Evolutionary conservation across 352 stramenopile species (phyloP).

Genomic region (Phytopythium ostracodes): DNA sequence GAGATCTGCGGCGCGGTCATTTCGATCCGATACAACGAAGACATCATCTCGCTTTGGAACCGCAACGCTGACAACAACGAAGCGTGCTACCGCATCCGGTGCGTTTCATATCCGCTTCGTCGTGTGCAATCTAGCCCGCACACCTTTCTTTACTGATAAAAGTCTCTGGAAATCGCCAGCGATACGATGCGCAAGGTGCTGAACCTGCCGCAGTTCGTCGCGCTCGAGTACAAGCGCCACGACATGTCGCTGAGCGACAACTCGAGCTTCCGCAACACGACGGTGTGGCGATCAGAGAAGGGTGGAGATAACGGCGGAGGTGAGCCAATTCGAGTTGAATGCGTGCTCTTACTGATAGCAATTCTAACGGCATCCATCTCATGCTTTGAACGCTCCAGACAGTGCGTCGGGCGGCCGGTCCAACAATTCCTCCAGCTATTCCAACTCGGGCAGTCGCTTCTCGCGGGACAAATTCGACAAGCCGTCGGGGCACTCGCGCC

Average conservation of each 20-base stretch:
- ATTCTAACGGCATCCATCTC: background rate
- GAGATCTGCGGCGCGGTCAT: slow-evolving; percentile 92
- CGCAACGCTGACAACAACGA: slow-evolving; percentile 91
- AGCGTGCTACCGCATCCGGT: slow-evolving; percentile 81
- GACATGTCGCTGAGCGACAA: slow-evolving; percentile 83
- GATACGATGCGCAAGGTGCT: slow-evolving; percentile 89
- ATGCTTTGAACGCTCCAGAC: background rate
- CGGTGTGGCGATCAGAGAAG: slow-evolving; percentile 66
- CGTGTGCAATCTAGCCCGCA: background rate
- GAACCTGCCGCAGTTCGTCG: slow-evolving; percentile 89
- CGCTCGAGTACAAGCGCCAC: slow-evolving; percentile 91
- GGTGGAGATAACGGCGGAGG: slow-evolving; percentile 27
- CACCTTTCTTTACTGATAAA: background rate
- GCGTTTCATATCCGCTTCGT: background rate
- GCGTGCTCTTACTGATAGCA: background rate
- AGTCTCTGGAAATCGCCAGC: slow-evolving; percentile 16
- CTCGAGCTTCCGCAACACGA: slow-evolving; percentile 78
- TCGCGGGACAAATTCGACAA: slow-evolving; percentile 53
- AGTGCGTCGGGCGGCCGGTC: slow-evolving; percentile 4
- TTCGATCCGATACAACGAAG: slow-evolving; percentile 90
- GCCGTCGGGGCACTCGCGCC: slow-evolving; percentile 32
- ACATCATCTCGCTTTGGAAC: slow-evolving; percentile 95
- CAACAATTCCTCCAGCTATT: slow-evolving; percentile 4
- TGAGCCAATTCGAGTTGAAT: background rate
- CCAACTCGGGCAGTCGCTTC: slow-evolving; percentile 40